phyloP scores from a whole-genome alignment of 2,329 filamentous ascomycete species.

The Exophiala sp. region DNA sequence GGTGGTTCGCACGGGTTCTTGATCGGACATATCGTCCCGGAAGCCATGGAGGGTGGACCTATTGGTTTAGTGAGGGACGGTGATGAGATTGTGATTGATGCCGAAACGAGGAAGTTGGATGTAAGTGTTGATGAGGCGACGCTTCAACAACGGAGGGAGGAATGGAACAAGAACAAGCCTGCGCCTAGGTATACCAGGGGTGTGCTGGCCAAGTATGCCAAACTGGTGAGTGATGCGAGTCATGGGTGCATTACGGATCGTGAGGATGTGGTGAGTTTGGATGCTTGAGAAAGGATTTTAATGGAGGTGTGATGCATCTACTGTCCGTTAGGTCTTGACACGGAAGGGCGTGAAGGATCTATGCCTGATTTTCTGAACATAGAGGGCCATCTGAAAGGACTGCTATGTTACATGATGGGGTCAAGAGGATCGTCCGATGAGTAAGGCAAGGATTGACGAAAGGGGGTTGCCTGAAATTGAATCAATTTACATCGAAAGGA shows the following conservation, averaged over 20 bases:
- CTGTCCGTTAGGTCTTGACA: neutral
- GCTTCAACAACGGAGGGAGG: constrained; percentile 54
- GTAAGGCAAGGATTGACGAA: too few species aligned
- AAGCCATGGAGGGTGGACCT: constrained; percentile 80
- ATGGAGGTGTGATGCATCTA: too few species aligned
- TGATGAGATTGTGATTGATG: constrained; percentile 77
- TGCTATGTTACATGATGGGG: too few species aligned
- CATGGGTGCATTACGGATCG: constrained; percentile 48
- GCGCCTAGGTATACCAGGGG: constrained; percentile 58
- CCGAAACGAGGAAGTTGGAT: constrained; percentile 65
- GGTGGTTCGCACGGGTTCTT: constrained; percentile 83
- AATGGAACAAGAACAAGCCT: constrained; percentile 59
- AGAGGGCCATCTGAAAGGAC: too few species aligned
- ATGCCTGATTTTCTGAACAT: too few species aligned
- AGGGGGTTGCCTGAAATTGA: too few species aligned
- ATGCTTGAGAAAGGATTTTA: constrained; percentile 5
- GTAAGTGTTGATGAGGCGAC: constrained; percentile 65
- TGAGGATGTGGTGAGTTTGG: constrained; percentile 18
- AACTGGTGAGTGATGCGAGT: constrained; percentile 45
- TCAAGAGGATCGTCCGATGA: too few species aligned
- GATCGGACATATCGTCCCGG: constrained; percentile 82
- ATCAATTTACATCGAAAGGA: too few species aligned
- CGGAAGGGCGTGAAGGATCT: too few species aligned
- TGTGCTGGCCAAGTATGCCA: constrained; percentile 68
- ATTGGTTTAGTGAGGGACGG: constrained; percentile 80